Percentiles rank a stretch among this genome's conserved stretches.
These are phyloP conservation scores for Gracilaria caudata DNA, from an alignment of 23 red algal genomes.

Conservation along the genomic window DNA sequence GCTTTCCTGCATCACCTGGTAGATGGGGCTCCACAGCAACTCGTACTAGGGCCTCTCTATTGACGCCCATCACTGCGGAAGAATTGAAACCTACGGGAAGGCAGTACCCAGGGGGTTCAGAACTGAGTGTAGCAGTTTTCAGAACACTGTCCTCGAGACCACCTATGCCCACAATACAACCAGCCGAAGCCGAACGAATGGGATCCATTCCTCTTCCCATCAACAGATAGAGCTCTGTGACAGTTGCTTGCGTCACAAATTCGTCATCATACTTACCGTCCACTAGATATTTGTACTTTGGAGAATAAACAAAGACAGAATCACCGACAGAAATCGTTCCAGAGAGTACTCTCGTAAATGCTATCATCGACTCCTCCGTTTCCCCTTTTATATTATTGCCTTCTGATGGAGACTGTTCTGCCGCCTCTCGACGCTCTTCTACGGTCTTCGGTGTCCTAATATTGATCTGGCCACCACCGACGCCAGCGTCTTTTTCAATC, in stretches of 20 bases:
- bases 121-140: slow-evolving; percentile 93
- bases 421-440: slow-evolving; percentile 18
- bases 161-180: slow-evolving; percentile 78
- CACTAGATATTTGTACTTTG: slow-evolving; percentile 67
- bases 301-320: slow-evolving; percentile 88
- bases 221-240: slow-evolving; percentile 82
- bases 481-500: slow-evolving; percentile 54
- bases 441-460: slow-evolving; percentile 60
- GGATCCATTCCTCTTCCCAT: slow-evolving; percentile 88
- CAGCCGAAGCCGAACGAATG: slow-evolving; percentile 70
- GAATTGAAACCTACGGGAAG: slow-evolving; percentile 51
- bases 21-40: slow-evolving; percentile 91
- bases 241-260: slow-evolving; percentile 35
- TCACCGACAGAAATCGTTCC: slow-evolving; percentile 74
- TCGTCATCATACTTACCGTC: slow-evolving; percentile 37
- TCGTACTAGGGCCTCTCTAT: slow-evolving; percentile 70
- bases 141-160: slow-evolving; percentile 87
- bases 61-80: background rate
- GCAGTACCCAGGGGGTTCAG: slow-evolving; percentile 76
- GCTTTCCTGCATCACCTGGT: slow-evolving; percentile 61
- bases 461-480: slow-evolving; percentile 42
- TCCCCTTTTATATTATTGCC: background rate
- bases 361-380: slow-evolving; percentile 38
- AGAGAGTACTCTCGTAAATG: slow-evolving; percentile 83
- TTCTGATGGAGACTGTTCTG: background rate